Evolutionary conservation across 75 land plant species (phyloP), one percentile per base, ranked within the genome.

Genomic region (Larix kaempferi): DNA sequence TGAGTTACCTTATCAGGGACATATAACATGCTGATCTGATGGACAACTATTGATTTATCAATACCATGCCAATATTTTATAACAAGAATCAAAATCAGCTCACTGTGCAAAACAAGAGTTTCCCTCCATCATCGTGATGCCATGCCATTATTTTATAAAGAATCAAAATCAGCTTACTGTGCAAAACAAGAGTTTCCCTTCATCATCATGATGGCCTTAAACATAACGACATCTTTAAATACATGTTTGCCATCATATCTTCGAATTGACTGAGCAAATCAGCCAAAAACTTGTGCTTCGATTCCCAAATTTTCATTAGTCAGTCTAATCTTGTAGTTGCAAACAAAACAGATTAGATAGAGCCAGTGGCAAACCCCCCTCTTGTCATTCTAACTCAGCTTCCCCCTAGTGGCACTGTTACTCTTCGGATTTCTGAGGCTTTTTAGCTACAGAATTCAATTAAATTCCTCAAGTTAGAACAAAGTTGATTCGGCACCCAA

Each of bases 381-480:
- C 23, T 39, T 76, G 73, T 61, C 49, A 35, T 61, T 59, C 41
- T 63, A 11, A 60, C 22, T 59, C 49, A 58, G 25, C 77, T 76
- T 39, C 58, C n/a, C 26, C 35, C 55, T 26, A 56, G 2, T 39
- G 55, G 11, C 16, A 37, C 35, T 56, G 25, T 73, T 83, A 91
- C 82, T 82, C 89, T 78, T 91, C 88, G 6, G 88, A 82, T 63
- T 83, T 86, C 12, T 93, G 87, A 29, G 79, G 77, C 73, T 80
- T 85, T 73, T 86, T 93, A 16, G 17, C 1, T 15, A 65, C 19
- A 0, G 5, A 65, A 65, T 16, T 35, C 39, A 4, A 33, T 33
- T 33, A 16, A 33, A 27, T 37, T 33, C 17, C 41, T 16, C 8
- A 33, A 35, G n/a, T 65, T 37, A 22, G 4, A 67, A 44, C 25